Evolutionary conservation across 1,139 yeast genomes (phyloP).

Genomic region (Fermentozyma sake): DNA sequence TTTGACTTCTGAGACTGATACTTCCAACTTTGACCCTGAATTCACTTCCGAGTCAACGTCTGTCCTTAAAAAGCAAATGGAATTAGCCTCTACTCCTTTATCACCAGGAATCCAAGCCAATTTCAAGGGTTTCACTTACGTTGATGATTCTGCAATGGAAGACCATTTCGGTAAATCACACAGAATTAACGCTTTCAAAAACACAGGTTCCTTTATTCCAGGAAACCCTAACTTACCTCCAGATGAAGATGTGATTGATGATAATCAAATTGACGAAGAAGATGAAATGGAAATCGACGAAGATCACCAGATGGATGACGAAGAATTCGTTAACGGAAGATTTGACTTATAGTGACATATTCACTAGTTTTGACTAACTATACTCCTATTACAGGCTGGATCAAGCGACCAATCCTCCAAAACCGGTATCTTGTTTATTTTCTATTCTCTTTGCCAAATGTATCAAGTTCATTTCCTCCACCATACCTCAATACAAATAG

Average conservation of each 20-base stretch:
- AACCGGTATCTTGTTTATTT: too few species aligned
- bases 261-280: slow-evolving; percentile 59
- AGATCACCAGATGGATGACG: slow-evolving; percentile 46
- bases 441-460: too few species aligned
- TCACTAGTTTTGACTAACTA: too few species aligned
- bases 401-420: too few species aligned
- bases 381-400: too few species aligned
- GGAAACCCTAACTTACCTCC: slow-evolving; percentile 78
- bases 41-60: slow-evolving; percentile 90
- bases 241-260: slow-evolving; percentile 79
- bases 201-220: slow-evolving; percentile 70
- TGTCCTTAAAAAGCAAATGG: slow-evolving; percentile 62
- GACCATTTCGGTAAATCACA: slow-evolving; percentile 61
- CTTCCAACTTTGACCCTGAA: slow-evolving; percentile 95
- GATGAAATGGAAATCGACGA: slow-evolving; percentile 52
- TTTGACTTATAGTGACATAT: slow-evolving; percentile 56
- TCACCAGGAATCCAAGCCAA: slow-evolving; percentile 95
- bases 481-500: too few species aligned
- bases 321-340: slow-evolving; percentile 85
- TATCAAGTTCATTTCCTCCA: too few species aligned
- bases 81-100: slow-evolving; percentile 73
- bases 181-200: slow-evolving; percentile 46
- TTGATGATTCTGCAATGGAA: slow-evolving; percentile 90
- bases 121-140: slow-evolving; percentile 93
- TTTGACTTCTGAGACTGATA: slow-evolving; percentile 83